Conservation (phyloP, 768 basidiomycete genomes). For the Suillus weaverae region DNA sequence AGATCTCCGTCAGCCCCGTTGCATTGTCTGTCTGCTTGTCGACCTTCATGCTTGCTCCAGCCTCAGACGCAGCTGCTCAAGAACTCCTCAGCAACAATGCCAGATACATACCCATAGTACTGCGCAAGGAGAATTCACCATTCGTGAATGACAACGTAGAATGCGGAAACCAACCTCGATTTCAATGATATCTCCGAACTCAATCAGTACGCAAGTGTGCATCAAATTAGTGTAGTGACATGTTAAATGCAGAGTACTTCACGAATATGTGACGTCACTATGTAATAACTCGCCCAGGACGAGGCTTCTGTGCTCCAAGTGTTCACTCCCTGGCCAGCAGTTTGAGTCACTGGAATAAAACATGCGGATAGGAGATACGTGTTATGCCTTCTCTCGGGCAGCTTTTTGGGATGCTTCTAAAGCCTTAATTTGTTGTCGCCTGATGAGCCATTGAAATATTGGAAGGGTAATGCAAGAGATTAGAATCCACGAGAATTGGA, state of each 20-base stretch:
- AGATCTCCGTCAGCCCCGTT: too few species aligned
- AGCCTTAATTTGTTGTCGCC: slow-evolving; percentile 27
- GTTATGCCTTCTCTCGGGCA: not conserved
- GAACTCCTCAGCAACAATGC: too few species aligned
- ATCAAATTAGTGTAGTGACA: not conserved
- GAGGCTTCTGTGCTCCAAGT: not conserved
- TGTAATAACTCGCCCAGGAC: not conserved
- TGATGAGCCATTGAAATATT: slow-evolving; percentile 46
- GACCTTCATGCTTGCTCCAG: too few species aligned
- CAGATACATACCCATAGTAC: too few species aligned
- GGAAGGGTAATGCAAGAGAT: slow-evolving; percentile 56
- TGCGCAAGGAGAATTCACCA: too few species aligned
- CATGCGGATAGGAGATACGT: not conserved
- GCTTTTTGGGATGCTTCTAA: slow-evolving; percentile 11
- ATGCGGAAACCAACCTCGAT: too few species aligned
- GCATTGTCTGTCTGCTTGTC: too few species aligned
- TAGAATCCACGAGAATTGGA: slow-evolving; percentile 55
- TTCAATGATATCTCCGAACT: too few species aligned
- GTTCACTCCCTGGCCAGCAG: not conserved
- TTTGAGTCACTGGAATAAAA: not conserved
- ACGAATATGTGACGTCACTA: not conserved
- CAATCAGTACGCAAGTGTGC: not conserved
- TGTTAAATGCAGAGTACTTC: not conserved
- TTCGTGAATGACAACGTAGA: too few species aligned
- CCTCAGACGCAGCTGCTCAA: too few species aligned